Percentiles rank a stretch among this genome's conserved stretches.
phyloP scores from a whole-genome alignment of 2,329 filamentous ascomycete genomes.

The Paradendryphiella salina region DNA sequence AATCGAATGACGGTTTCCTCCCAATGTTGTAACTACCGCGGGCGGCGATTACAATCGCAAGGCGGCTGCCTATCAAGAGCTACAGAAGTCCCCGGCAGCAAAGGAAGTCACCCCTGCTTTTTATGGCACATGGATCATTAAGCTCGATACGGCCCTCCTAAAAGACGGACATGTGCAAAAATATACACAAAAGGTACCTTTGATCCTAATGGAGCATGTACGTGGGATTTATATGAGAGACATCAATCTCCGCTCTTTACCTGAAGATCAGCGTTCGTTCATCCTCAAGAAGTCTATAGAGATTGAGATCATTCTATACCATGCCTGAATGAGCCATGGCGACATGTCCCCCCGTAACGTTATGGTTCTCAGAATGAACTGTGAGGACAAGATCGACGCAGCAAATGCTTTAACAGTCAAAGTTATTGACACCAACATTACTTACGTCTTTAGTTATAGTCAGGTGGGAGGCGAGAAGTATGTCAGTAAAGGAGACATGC shows the following conservation, averaged over 20 bases:
- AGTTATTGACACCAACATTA: constrained; percentile 6
- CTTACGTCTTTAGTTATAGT: no score
- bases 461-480: no score
- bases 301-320: neutral
- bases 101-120: neutral
- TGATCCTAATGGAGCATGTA: constrained; percentile 1
- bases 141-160: neutral
- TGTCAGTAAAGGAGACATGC: no score
- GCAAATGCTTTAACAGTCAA: neutral
- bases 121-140: constrained; percentile 1
- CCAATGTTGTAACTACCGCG: neutral
- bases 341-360: constrained; percentile 15
- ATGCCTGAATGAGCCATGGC: constrained; percentile 3
- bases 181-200: neutral
- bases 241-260: neutral
- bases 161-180: neutral
- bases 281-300: constrained; percentile 1
- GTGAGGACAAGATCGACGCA: neutral
- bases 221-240: neutral
- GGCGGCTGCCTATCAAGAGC: neutral
- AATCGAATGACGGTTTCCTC: neutral
- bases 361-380: constrained; percentile 1
- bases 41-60: neutral
- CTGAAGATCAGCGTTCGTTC: neutral
- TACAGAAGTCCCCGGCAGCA: neutral